Conservation (phyloP, 2,329 filamentous ascomycete species). For the Aspergillus fumigatus region DNA sequence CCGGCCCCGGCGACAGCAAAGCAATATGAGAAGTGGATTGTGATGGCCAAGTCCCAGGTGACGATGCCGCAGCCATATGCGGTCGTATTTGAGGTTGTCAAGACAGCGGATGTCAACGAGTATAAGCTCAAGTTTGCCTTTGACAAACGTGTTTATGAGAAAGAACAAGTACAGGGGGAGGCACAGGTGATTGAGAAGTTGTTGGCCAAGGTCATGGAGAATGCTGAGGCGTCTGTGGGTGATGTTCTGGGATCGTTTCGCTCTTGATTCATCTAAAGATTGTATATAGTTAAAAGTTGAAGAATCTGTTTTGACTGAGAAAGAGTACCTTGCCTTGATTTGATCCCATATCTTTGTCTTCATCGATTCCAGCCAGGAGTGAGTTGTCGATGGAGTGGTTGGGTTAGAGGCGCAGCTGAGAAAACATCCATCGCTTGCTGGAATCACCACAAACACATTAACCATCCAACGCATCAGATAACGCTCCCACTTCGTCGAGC, state of each 20-base stretch:
- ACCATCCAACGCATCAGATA: too few relatives aligned
- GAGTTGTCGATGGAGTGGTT: too few relatives aligned
- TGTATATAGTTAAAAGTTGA: neutral
- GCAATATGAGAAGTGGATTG: neutral
- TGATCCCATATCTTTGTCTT: too few relatives aligned
- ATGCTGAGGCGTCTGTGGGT: neutral
- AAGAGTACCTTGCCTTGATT: too few relatives aligned
- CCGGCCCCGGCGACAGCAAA: conserved; percentile 9
- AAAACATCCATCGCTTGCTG: too few relatives aligned
- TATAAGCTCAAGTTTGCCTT: neutral
- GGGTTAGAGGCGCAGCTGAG: too few relatives aligned
- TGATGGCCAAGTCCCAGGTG: neutral
- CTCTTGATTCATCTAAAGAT: neutral
- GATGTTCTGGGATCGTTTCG: neutral
- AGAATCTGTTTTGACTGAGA: neutral
- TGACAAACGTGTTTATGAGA: neutral
- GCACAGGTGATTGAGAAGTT: neutral
- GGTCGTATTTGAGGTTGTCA: neutral
- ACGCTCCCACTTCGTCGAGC: too few relatives aligned
- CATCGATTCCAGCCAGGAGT: too few relatives aligned
- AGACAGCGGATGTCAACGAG: neutral
- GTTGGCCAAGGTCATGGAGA: neutral
- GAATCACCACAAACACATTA: too few relatives aligned
- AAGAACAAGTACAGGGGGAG: neutral
- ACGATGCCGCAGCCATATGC: neutral